Base-by-base conservation (phyloP, 2,329 filamentous ascomycete species). In the Aquanectria penicillioides region DNA sequence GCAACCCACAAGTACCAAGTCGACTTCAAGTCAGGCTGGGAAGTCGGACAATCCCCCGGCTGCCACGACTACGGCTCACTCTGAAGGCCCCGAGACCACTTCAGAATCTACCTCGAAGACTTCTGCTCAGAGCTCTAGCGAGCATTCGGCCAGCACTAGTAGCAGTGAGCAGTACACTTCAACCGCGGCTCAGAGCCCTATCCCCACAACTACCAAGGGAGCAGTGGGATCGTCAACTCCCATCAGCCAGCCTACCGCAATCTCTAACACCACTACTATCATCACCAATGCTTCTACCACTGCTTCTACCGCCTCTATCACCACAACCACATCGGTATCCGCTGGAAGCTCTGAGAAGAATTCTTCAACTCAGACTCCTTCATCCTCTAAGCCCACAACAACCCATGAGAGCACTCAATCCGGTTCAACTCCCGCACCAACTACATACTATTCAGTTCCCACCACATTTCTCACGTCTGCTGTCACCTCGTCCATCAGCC, bases 1-100 rank as follows among this genome's bases (percentile, higher is more conserved):
- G 6, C 36, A 62, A 28, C 44, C 56, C 8, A 55, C 55, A 6
- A 20, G 57, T n/a, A 34, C 65, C 4, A 51, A 47, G 29, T 25
- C 57, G 20, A 55, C 64, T 36, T 11, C 48, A 8, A 23, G 54
- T 11, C 26, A 59, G 26, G 37, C 25, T 5, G 34, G 18, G 8
- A 18, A 44, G 20, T 28, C 46, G 15, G 31, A 23, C 6, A 13
- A 17, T 12, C 34, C 38, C 5, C 40, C 54, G 11, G 25, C 37
- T 12, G 13, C 38, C 20, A 52, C 47, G 5, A n/a, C 52, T 6
- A 23, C 18, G 4, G 7, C 38, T 22, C 11, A 65, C 18, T 22
- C 64, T 2, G 41, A 41, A 15, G 23, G 22, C 5, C 31, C 62
- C 17, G 29, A 46, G 12, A 6, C 59, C 7, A 18, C 47, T 12